phyloP scores from a whole-genome alignment of 345 rosid genomes.

The Heritiera littoralis region DNA sequence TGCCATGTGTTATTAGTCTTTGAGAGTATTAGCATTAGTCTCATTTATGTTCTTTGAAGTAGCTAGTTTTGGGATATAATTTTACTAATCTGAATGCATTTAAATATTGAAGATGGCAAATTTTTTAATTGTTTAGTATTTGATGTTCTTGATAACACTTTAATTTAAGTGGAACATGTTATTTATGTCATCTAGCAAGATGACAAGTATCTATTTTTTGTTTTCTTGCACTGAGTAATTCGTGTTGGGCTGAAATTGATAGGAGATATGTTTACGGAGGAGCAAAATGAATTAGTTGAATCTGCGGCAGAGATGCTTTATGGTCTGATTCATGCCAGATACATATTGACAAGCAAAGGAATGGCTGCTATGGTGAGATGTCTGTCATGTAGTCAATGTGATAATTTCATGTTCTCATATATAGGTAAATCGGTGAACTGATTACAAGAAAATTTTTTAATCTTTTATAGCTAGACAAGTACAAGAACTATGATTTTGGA shows the following conservation, averaged over 20 bases:
- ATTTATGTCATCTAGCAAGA: background rate
- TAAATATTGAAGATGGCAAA: background rate
- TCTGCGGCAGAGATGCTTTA: slow-evolving; percentile 99
- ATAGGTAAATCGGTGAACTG: background rate
- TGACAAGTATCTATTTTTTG: background rate
- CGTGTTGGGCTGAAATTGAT: slow-evolving; percentile 40
- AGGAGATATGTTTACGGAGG: slow-evolving; percentile 96
- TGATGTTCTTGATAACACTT: slow-evolving; percentile 5
- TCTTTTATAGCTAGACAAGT: slow-evolving; percentile 72
- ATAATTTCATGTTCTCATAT: background rate
- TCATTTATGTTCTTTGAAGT: background rate
- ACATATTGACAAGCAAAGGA: slow-evolving; percentile 90
- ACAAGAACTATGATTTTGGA: slow-evolving; percentile 92
- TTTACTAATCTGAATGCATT: background rate
- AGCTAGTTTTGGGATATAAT: background rate
- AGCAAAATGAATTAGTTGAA: slow-evolving; percentile 91
- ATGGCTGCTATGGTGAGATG: slow-evolving; percentile 85
- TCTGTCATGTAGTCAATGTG: background rate
- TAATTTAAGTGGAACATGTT: background rate
- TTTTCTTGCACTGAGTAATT: slow-evolving; percentile 31
- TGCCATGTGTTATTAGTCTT: background rate
- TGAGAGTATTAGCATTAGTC: background rate
- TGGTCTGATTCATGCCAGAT: slow-evolving; percentile 93
- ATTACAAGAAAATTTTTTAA: slow-evolving; percentile 14
- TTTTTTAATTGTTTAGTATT: background rate